A percentile compares a stretch with the other conserved stretches of the same genome.
phyloP scores from a whole-genome alignment of 768 basidiomycete genomes.

The Astraeus odoratus region DNA sequence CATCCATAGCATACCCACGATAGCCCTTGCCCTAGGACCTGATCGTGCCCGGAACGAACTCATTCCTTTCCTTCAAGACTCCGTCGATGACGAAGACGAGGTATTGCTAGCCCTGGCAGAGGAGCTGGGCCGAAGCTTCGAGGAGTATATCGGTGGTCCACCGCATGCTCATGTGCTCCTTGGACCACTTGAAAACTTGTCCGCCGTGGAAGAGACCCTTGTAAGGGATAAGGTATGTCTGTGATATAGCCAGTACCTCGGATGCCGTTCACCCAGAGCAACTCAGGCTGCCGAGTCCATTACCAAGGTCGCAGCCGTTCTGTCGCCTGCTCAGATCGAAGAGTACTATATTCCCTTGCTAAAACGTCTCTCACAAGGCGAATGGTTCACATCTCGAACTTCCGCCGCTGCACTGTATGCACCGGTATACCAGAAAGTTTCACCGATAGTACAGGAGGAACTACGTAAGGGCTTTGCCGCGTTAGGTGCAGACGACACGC shows the following conservation, averaged over 20 bases:
- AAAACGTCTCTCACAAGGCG: conserved; percentile 82
- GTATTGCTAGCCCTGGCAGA: conserved; percentile 93
- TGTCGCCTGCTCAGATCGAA: conserved; percentile 78
- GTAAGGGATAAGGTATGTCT: conserved; percentile 86
- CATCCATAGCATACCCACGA: conserved; percentile 95
- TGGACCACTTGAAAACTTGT: conserved; percentile 90
- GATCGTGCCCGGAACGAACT: conserved; percentile 94
- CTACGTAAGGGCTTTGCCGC: conserved; percentile 77
- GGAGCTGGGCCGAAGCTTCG: conserved; percentile 86
- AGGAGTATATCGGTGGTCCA: conserved; percentile 90
- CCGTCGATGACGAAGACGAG: conserved; percentile 99
- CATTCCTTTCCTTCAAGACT: conserved; percentile 95
- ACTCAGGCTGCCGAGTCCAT: conserved; percentile 90
- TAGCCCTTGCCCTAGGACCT: conserved; percentile 92
- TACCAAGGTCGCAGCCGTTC: conserved; percentile 74
- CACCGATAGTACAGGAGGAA: conserved; percentile 72
- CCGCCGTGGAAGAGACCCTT: conserved; percentile 94
- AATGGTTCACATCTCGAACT: conserved; percentile 98
- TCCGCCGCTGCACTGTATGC: conserved; percentile 93
- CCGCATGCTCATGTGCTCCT: conserved; percentile 83
- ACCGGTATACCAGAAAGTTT: conserved; percentile 79
- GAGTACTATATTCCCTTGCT: conserved; percentile 88
- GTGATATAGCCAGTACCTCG: not conserved
- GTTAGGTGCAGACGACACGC: conserved; percentile 90
- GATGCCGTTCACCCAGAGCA: conserved; percentile 6